phyloP scores from a whole-genome alignment of 2,329 filamentous ascomycete genomes.

The Boeremia lycopersici region DNA sequence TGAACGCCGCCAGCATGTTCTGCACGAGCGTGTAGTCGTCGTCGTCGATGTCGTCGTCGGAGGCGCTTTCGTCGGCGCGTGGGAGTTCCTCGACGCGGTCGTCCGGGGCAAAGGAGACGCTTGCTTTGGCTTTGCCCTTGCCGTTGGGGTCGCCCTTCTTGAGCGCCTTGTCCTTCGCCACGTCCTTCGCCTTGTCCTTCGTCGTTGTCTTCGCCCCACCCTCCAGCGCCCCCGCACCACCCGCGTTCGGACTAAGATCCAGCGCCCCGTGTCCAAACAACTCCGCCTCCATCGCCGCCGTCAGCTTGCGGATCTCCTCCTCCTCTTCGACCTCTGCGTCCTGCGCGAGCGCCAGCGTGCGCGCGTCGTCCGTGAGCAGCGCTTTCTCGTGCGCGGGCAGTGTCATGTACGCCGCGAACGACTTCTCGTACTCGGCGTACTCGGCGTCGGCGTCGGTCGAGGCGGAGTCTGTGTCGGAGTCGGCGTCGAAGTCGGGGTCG shows the following conservation, averaged over 20 bases:
- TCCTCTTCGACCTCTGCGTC: conserved; percentile 51
- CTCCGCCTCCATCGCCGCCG: conserved; percentile 74
- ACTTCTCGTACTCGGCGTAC: conserved; percentile 74
- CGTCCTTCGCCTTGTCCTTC: conserved; percentile 14
- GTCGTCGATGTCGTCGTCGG: conserved; percentile 63
- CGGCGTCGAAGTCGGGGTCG: conserved; percentile 33
- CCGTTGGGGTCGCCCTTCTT: conserved; percentile 1
- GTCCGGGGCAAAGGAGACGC: conserved; percentile 11
- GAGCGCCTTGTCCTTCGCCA: no score
- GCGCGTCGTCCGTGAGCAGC: conserved; percentile 41
- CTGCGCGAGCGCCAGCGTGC: conserved; percentile 47
- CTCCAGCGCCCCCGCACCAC: neutral
- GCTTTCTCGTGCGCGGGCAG: conserved; percentile 54
- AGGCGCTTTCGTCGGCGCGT: conserved; percentile 72
- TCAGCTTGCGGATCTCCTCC: conserved; percentile 68
- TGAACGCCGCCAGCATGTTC: conserved; percentile 91
- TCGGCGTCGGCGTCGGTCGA: conserved; percentile 79
- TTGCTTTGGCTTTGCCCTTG: conserved; percentile 30
- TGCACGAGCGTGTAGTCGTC: conserved; percentile 87
- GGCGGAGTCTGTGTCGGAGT: conserved; percentile 55
- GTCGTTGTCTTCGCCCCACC: neutral
- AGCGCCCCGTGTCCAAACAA: conserved; percentile 72
- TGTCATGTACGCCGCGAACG: conserved; percentile 86
- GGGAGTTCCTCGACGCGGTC: conserved; percentile 57
- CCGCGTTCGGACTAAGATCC: conserved; percentile 45